Evolutionary conservation across 495 filamentous ascomycete species (phyloP).

Genomic region (Hypoxylon fuscum): DNA sequence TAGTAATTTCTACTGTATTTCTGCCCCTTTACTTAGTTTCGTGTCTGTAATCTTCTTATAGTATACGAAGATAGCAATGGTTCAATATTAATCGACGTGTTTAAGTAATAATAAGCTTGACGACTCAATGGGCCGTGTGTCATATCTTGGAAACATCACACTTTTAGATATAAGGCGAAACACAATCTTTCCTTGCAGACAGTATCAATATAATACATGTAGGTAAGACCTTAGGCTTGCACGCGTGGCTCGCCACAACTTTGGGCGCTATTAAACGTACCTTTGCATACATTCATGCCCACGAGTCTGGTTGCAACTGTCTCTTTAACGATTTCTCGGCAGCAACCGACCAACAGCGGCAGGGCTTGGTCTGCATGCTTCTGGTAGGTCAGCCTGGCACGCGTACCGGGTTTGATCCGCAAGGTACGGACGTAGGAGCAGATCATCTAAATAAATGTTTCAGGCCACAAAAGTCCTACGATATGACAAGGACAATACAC

Average conservation of each 20-base stretch:
- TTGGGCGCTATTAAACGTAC: background rate
- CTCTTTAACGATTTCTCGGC: conserved; percentile 32
- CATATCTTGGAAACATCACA: background rate
- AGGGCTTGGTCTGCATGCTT: conserved; percentile 25
- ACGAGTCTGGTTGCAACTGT: conserved; percentile 14
- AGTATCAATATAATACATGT: too few species aligned
- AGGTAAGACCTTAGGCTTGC: conserved; percentile 1
- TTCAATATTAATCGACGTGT: background rate
- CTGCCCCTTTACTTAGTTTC: background rate
- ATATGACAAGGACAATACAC: conserved; percentile 17
- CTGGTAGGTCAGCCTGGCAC: conserved; percentile 27
- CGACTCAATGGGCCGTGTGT: too few species aligned
- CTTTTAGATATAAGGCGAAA: background rate
- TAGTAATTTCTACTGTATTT: background rate
- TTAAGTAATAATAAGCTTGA: background rate
- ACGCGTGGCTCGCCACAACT: conserved; percentile 15
- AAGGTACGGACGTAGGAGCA: conserved; percentile 45
- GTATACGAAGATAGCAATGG: conserved; percentile 1
- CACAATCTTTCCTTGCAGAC: background rate
- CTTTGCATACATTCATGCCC: conserved; percentile 10
- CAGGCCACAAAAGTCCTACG: conserved; percentile 20
- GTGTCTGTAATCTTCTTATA: background rate
- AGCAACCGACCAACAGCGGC: conserved; percentile 37
- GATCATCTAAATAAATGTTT: conserved; percentile 44
- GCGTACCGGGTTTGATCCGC: conserved; percentile 37